Conservation (phyloP, 352 stramenopile species). For the Phytopythium vexans region DNA sequence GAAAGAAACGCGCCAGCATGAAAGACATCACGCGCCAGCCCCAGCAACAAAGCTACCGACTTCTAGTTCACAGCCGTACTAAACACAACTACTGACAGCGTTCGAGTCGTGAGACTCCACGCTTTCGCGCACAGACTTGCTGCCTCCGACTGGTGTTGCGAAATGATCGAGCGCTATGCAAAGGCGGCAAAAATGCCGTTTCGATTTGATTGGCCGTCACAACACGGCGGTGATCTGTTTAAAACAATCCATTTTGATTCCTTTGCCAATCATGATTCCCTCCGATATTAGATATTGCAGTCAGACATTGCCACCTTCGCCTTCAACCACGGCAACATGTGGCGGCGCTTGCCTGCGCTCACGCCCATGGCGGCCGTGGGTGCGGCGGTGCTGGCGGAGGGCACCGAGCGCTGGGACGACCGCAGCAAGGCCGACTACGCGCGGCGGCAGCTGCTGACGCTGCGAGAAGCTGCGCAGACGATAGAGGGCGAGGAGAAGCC, state of each 20-base stretch:
- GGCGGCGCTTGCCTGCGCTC: constrained; percentile 10
- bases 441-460: constrained; percentile 32
- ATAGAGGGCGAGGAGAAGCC: constrained; percentile 6
- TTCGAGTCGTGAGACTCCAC: too few relatives aligned
- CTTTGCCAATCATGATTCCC: too few relatives aligned
- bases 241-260: too few relatives aligned
- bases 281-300: too few relatives aligned
- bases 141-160: too few relatives aligned
- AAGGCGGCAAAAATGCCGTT: too few relatives aligned
- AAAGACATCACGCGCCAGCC: constrained; percentile 73
- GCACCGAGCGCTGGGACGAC: constrained; percentile 35
- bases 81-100: too few relatives aligned
- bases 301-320: too few relatives aligned
- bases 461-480: constrained; percentile 2
- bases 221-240: too few relatives aligned
- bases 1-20: constrained; percentile 42
- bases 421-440: constrained; percentile 28
- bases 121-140: too few relatives aligned
- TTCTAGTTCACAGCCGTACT: neutral
- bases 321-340: neutral
- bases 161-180: too few relatives aligned
- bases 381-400: constrained; percentile 33
- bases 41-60: constrained; percentile 5
- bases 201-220: too few relatives aligned
- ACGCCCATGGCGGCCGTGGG: constrained; percentile 16